Conservation (phyloP, 306 rosid species). For the Cicer arietinum region DNA sequence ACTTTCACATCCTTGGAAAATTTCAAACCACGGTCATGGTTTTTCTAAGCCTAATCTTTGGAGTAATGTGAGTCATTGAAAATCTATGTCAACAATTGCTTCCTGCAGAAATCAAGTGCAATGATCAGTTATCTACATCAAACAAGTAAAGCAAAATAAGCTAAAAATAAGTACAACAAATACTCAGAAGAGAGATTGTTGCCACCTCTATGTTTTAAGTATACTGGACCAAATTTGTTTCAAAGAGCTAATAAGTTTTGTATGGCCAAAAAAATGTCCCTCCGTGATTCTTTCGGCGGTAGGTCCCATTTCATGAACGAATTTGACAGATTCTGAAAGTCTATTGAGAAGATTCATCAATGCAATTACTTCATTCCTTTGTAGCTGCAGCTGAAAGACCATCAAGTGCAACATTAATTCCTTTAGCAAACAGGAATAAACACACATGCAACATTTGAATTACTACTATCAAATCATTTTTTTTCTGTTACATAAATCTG, state of each 20-base stretch:
- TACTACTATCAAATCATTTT: too few relatives aligned
- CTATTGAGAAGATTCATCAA: constrained; percentile 86
- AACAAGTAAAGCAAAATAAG: not conserved
- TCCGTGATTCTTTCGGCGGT: constrained; percentile 59
- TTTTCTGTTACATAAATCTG: too few relatives aligned
- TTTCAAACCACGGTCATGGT: constrained; percentile 38
- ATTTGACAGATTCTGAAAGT: constrained; percentile 80
- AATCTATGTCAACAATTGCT: constrained; percentile 32
- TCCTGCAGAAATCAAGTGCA: constrained; percentile 43
- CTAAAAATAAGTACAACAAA: not conserved
- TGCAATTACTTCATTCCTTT: constrained; percentile 94
- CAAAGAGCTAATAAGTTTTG: constrained; percentile 48
- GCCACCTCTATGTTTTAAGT: constrained; percentile 49
- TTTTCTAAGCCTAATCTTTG: constrained; percentile 45
- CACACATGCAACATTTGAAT: not conserved
- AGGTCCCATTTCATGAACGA: constrained; percentile 74
- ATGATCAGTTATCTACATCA: constrained; percentile 34
- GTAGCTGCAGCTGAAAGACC: constrained; percentile 75
- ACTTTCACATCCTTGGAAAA: constrained; percentile 39
- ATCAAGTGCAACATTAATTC: constrained; percentile 30
- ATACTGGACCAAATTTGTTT: constrained; percentile 58
- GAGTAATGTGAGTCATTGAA: constrained; percentile 24
- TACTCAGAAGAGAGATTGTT: constrained; percentile 14
- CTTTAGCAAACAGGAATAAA: not conserved
- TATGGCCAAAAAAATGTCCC: constrained; percentile 50